Evolutionary conservation across 345 rosid species (phyloP), one percentile per base, ranked within the genome.

Genomic region (Eucalyptus pauciflora): DNA sequence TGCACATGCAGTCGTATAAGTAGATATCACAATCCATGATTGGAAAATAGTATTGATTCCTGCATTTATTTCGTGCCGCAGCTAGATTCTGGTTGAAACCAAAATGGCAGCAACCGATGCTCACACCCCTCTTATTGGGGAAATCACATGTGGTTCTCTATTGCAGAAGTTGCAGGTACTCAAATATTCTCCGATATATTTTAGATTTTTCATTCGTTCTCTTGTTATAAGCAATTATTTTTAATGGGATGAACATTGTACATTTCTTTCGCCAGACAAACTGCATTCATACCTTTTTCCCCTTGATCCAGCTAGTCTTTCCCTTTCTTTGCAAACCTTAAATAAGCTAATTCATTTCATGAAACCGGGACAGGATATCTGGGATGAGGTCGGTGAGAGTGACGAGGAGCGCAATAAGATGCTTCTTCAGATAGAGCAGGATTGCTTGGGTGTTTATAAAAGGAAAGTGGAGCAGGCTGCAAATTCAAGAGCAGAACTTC

Each of bases 341-440:
- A 18, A n/a, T 81, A 37, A 37, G 51, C 24, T 56, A 51, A 29
- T 86, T 49, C 60, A 52, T 49, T 50, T 52, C 64, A 86, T 54
- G 33, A 89, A 46, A 87, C 88, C 88, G 43, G 86, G 81, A 58
- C 87, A 98, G 99, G 98, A 96, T 95, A 96, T 98, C 62, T 98
- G 99, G 99, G 99, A 98, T 94, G 99, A 98, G 91, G 99, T 98
- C 87, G 99, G 99, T 89, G 98, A 97, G 92, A 94, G 91, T 87
- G 99, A 98, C n/a, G 99, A 96, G 87, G 98, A 98, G 85, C 91
- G 99, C 87, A 96, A 98, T 91, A 97, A 94, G 93, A 92, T 94
- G 96, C 97, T 98, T 91, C 98, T 98, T 90, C 98, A 94, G 91
- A 95, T 97, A 91, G 99, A 97, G 90, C 96, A 95, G 60, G 99